These are phyloP conservation scores for Loxodes magnus DNA, from an alignment of 73 alveolate species.

Conservation along the genomic window DNA sequence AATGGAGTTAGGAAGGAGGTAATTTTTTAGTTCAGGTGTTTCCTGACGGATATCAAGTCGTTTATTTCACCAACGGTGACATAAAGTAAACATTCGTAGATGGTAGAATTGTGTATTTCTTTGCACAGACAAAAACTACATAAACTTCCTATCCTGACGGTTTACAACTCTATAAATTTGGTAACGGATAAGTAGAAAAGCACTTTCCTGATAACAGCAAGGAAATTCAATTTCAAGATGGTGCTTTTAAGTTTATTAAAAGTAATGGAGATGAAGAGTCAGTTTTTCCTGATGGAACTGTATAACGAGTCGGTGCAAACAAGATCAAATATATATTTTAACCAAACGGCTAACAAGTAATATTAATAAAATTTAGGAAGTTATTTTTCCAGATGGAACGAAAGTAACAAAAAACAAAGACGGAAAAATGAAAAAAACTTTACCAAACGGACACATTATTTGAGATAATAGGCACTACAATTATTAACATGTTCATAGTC, in stretches of 20 bases:
- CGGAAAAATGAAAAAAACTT: too few species aligned
- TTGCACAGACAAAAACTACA: constrained; percentile 88
- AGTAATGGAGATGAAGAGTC: constrained; percentile 79
- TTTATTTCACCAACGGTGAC: constrained; percentile 84
- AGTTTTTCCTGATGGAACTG: constrained; percentile 57
- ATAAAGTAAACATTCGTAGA: constrained; percentile 77
- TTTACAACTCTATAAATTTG: constrained; percentile 45
- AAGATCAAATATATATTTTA: constrained; percentile 40
- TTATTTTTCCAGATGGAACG: too few species aligned
- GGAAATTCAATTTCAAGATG: constrained; percentile 84
- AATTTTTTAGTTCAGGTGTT: too few species aligned
- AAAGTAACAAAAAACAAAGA: too few species aligned
- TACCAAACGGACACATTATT: too few species aligned
- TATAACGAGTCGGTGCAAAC: constrained; percentile 26
- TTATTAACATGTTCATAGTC: too few species aligned
- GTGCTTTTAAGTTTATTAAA: constrained; percentile 63
- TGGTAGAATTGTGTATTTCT: constrained; percentile 83
- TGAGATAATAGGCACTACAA: too few species aligned
- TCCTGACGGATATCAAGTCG: constrained; percentile 88
- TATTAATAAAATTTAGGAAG: too few species aligned
- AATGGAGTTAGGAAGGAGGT: constrained; percentile 93
- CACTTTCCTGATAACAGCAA: constrained; percentile 92
- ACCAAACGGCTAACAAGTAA: constrained; percentile 40
- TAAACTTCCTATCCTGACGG: constrained; percentile 87
- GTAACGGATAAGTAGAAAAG: constrained; percentile 87